Base-by-base conservation (phyloP, 495 filamentous ascomycete genomes). In the Aspergillus mulundensis region DNA sequence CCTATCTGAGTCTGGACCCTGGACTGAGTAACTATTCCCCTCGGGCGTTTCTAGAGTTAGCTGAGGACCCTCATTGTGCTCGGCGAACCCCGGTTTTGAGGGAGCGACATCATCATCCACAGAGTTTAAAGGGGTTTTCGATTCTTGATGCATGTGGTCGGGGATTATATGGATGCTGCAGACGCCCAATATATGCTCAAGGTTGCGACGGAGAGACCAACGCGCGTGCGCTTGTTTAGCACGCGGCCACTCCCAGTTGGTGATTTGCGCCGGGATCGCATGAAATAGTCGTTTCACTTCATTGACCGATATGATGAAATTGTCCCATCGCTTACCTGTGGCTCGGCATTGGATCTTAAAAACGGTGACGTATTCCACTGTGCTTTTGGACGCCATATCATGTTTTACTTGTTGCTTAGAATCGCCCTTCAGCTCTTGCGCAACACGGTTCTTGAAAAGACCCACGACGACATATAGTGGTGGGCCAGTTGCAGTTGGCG, bases 191-290 rank as follows among this genome's bases (percentile, higher is more conserved):
- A 53, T 53, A 44, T 53, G 50, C 39, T 44, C 50, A 10, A 53
- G 50, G 43, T 53, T 53, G 28, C 50, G 50, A 43, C 50, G 50
- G 32, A 53, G 39, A 32, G 40, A 44, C 50, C 50, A 53, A 23
- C 39, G 16, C 40, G 32, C 32, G 24, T 43, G 23, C 50, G 12
- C 11, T 19, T 36, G 21, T 4, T 43, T 23, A 1, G 39, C 39
- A 6, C n/a, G 20, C 44, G 40, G 39, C 50, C 50, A 30, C 19
- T 53, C 50, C 40, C 40, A 53, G 39, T 44, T 14, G 40, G 16
- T 21, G 7, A 7, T 3, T 18, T 53, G 5, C 39, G 14, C 23
- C 30, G 50, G 39, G 5, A 44, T 18, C 50, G 10, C 12, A 1
- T 32, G 21, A 3, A 53, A 25, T 19, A 16, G 19, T 44, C 15